phyloP scores from a whole-genome alignment of 2,329 filamentous ascomycete species.

The Fusarium sp. region DNA sequence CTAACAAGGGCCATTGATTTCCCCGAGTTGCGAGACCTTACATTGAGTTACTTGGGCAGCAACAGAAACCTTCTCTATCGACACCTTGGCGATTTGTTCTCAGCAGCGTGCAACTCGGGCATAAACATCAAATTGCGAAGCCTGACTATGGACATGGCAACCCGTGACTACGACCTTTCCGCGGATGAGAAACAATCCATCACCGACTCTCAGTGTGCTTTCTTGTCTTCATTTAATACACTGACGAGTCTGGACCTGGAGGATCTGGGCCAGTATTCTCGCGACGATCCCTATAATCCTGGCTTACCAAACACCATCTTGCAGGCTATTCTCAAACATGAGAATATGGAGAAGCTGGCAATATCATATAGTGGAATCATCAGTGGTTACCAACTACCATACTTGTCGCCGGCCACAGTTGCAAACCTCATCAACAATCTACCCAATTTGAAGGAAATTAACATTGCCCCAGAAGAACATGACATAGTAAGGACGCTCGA shows the following conservation, averaged over 20 bases:
- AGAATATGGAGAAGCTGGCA: constrained; percentile 15
- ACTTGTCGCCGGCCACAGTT: constrained; percentile 18
- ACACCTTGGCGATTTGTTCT: constrained; percentile 4
- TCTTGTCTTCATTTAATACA: constrained; percentile 28
- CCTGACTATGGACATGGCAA: constrained; percentile 3
- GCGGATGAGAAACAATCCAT: background rate
- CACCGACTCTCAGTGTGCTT: constrained; percentile 1
- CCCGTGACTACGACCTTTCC: background rate
- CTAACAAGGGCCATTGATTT: constrained; percentile 19
- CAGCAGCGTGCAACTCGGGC: background rate
- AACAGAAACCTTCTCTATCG: background rate
- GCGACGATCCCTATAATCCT: constrained; percentile 2
- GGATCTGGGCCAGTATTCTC: constrained; percentile 5
- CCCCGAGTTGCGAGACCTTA: constrained; percentile 11
- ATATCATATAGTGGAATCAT: constrained; percentile 5
- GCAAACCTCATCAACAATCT: constrained; percentile 12
- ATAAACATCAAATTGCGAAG: constrained; percentile 6
- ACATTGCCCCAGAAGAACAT: constrained; percentile 19
- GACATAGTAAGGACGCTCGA: constrained; percentile 7
- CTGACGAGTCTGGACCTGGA: constrained; percentile 10
- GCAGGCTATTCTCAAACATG: constrained; percentile 22
- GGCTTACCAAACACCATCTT: constrained; percentile 12
- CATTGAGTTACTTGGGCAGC: background rate
- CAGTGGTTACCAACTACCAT: constrained; percentile 13
- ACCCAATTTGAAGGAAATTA: constrained; percentile 10